Evolutionary conservation across 2,329 filamentous ascomycete genomes (phyloP), one percentile per base, ranked within the genome.

Genomic region (Sarocladium strictum): DNA sequence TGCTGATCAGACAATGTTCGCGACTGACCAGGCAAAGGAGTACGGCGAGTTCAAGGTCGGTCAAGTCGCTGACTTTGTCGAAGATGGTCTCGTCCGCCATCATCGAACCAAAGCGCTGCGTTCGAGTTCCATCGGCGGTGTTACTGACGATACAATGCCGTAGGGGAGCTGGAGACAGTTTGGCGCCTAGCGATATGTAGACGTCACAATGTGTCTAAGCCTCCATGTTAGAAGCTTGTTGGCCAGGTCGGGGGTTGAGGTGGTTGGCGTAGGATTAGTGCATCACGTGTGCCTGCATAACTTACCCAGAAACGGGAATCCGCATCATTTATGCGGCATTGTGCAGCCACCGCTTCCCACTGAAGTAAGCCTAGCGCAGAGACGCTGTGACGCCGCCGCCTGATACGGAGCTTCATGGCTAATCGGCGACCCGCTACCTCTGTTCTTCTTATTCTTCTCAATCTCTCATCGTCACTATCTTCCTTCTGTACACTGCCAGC

Each of bases 1-100:
- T 88, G 69, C 90, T 87, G 64, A 97, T 84, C 62, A 97, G 84
- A 72, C 90, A 96, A 69, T 97, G 92, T 69, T 96, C 89, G 60
- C 86, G 81, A 57, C 86, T 84, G 58, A 91, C 79, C 53, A 97
- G 80, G 65, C 87, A 92, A 52, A 97, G 81, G 38, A 97, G 78
- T 14, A 88, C 74, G 23, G 93, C 94, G 57, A 97, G 82, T 72
- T 97, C 92, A 38, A 97, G 78, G 72, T 97, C 92, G 64, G 86
- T 89, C 59, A 97, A 77, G 61, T 83, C 80, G 65, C 92, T 87
- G 62, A 95, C 81, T 69, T 86, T 87, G 59, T 81, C 76, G 58
- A 86, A 74, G 58, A 91, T 76, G 55, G 72, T 70, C 64, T 80
- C 76, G 72, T 81, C 75, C 68, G 80, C 83, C 85, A 87, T 88